Base-by-base conservation (phyloP, 345 rosid genomes). In the Eucalyptus grandis region DNA sequence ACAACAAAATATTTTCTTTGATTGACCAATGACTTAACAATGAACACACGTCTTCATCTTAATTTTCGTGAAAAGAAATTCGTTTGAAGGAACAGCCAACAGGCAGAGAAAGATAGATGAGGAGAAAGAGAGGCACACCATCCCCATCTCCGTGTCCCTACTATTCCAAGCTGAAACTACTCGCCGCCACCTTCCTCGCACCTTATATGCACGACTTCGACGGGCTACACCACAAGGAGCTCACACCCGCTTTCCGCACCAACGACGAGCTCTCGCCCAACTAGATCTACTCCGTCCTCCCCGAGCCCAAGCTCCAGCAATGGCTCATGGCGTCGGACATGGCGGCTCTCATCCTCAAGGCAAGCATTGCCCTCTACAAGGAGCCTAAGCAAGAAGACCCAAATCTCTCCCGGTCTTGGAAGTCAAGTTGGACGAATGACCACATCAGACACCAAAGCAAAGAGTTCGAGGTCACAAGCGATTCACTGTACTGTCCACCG, bases 291-390 rank as follows among this genome's bases (percentile, higher is more conserved):
- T 98, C 95, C 86, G 92, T 96, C 44, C 95, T 98, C 44, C 96
- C 98, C 2, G 19, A 72, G 14, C 94, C 98, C 21, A 94, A 93
- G 92, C 97, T 96, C 26, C 93, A 77, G 65, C 90, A 91, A 88
- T 94, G 91, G 21, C 62, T 98, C 26, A 88, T 93, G 43, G 96
- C 98, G 16, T 90, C 94, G 8, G 99, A 95, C 72, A 96, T 96
- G 99, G 99, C 96, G 4, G 98, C 97, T 67, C 92, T 96, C 89
- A 99, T 98, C 26, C 98, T 97, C 24, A 96, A 95, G 90, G 99
- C 98, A 50, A 94, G 95, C 94, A 88, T 94, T 37, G 98, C 98
- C 40, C 89, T 97, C 56, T 95, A 93, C 34, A 94, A 91, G 22
- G 91, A 37, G 88, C 77, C 1, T 69, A 93, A 91, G 85, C 90